phyloP scores from a whole-genome alignment of 768 basidiomycete genomes.

The Amylocystis lapponica region DNA sequence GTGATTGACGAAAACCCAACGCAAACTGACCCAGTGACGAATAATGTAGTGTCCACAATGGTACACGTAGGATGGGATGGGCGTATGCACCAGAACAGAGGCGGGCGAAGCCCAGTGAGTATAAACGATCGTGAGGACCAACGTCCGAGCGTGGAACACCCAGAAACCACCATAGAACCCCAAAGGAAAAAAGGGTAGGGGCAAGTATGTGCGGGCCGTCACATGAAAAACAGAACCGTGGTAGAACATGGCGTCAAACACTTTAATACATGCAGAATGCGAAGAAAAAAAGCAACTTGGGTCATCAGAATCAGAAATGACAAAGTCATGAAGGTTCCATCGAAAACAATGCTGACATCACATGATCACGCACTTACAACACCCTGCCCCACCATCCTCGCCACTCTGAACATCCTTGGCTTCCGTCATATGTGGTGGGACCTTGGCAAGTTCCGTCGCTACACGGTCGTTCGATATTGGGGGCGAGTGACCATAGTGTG shows the following conservation, averaged over 20 bases:
- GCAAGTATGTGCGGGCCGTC: too few species aligned
- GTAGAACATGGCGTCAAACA: neutral
- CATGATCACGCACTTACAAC: constrained; percentile 85
- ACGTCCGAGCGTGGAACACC: neutral
- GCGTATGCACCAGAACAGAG: neutral
- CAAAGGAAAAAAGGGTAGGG: neutral
- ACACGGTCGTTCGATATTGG: too few species aligned
- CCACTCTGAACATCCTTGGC: constrained; percentile 31
- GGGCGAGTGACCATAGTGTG: too few species aligned
- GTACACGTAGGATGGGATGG: neutral
- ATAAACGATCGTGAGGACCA: neutral
- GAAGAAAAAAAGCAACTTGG: neutral
- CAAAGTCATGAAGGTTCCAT: too few species aligned
- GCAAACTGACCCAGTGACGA: neutral
- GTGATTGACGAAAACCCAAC: neutral
- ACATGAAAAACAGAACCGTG: neutral
- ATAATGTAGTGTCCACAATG: neutral
- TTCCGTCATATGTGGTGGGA: too few species aligned
- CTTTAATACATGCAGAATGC: neutral
- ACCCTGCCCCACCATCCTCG: constrained; percentile 49
- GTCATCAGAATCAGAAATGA: neutral
- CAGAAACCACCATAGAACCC: neutral
- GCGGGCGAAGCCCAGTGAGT: too few species aligned
- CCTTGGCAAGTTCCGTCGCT: too few species aligned
- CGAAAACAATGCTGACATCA: constrained; percentile 41